Percentiles rank a stretch among this genome's conserved stretches.
phyloP scores from a whole-genome alignment of 2,329 filamentous ascomycete species.

The Myrmaecium sp. region DNA sequence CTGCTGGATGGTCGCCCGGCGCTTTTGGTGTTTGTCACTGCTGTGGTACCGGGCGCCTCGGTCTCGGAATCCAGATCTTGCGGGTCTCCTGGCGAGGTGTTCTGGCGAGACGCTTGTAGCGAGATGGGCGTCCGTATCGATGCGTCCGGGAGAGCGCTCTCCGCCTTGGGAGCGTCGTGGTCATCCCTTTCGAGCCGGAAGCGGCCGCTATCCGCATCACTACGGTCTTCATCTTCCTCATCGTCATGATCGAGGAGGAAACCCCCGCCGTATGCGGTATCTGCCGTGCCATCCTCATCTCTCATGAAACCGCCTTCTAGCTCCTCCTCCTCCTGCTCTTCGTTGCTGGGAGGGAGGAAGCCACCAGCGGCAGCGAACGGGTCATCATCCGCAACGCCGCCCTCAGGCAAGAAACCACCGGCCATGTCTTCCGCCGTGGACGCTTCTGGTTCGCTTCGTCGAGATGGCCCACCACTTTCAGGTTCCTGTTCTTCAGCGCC shows the following conservation, averaged over 20 bases:
- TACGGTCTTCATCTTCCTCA: conserved; percentile 2
- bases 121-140: conserved; percentile 20
- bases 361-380: conserved; percentile 5
- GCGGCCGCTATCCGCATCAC: too few species aligned
- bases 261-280: conserved; percentile 8
- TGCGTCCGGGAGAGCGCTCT: too few species aligned
- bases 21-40: too few species aligned
- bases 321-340: conserved; percentile 12
- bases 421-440: conserved; percentile 16
- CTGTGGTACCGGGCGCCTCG: too few species aligned
- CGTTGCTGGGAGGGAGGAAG: conserved; percentile 6
- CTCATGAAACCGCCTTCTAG: conserved; percentile 19
- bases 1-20: too few species aligned
- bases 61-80: background rate
- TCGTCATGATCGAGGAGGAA: conserved; percentile 18
- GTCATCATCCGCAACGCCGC: conserved; percentile 4
- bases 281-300: conserved; percentile 14
- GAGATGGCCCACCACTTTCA: conserved; percentile 5
- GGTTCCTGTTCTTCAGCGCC: conserved; percentile 10
- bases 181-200: conserved; percentile 5
- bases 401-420: conserved; percentile 24
- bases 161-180: conserved; percentile 4
- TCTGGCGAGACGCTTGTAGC: conserved; percentile 15
- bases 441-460: conserved; percentile 4
- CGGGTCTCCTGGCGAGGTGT: conserved; percentile 2